Evolutionary conservation across 176 grass and related monocot genomes (phyloP).

Genomic region (Neostapfia colusana): DNA sequence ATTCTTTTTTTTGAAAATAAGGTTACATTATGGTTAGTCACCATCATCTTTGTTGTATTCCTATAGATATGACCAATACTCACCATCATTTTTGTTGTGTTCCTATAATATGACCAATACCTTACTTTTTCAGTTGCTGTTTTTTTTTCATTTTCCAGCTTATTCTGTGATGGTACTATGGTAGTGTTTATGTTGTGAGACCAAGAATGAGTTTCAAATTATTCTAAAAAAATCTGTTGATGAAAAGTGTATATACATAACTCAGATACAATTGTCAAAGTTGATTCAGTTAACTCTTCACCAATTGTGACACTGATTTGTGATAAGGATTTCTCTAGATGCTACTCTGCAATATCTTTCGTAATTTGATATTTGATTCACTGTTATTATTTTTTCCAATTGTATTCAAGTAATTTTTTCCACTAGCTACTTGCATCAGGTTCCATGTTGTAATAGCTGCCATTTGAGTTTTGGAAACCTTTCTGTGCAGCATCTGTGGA

Average conservation of each 20-base stretch:
- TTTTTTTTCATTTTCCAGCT: constrained; percentile 20
- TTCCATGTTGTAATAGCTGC: constrained; percentile 1
- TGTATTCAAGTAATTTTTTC: not conserved
- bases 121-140: not conserved
- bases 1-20: not conserved
- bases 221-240: not conserved
- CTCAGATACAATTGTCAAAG: not conserved
- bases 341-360: not conserved
- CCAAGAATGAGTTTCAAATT: not conserved
- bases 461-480: constrained; percentile 35
- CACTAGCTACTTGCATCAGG: not conserved
- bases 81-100: too few species aligned
- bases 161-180: not conserved
- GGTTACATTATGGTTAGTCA: not conserved
- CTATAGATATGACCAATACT: not conserved
- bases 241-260: not conserved
- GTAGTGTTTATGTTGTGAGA: not conserved
- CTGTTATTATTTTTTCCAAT: not conserved
- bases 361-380: not conserved
- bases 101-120: too few species aligned
- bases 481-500: constrained; percentile 66
- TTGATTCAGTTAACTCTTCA: not conserved
- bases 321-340: not conserved
- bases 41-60: not conserved
- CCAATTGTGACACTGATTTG: not conserved